Evolutionary conservation across 371 early-diverging fungal species (phyloP).

Genomic region (Apophysomyces elegans): DNA sequence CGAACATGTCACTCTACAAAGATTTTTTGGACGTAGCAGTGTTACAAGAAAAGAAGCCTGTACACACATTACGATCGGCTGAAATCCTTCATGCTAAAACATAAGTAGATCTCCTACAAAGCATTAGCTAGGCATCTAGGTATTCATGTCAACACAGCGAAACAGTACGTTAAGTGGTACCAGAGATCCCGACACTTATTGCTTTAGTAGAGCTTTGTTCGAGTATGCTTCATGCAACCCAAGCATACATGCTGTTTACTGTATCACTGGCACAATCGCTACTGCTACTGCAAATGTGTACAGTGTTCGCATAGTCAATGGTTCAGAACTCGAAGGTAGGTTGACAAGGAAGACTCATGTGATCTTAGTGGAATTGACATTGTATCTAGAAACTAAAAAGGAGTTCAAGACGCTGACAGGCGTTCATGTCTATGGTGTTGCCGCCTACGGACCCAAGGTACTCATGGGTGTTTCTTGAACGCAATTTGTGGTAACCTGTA

Average conservation of each 20-base stretch:
- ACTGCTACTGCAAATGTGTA: not conserved
- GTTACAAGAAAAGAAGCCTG: conserved; percentile 22
- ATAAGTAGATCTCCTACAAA: conserved; percentile 17
- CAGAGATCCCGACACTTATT: not conserved
- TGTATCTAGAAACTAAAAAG: conserved; percentile 18
- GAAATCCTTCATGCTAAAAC: not conserved
- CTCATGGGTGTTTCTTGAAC: not conserved
- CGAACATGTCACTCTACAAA: not conserved
- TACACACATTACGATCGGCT: not conserved
- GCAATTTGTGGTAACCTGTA: no score
- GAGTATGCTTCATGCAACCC: conserved; percentile 7
- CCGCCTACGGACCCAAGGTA: conserved; percentile 21
- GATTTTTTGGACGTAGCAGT: conserved; percentile 10
- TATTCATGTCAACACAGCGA: conserved; percentile 24
- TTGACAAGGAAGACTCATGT: not conserved
- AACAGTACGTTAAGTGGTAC: conserved; percentile 12
- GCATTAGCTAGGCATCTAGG: conserved; percentile 12
- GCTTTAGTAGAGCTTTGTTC: conserved; percentile 14
- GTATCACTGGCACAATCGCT: conserved; percentile 12
- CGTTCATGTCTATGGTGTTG: conserved; percentile 21
- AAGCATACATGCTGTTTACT: conserved; percentile 16
- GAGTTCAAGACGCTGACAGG: conserved; percentile 16
- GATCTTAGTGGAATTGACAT: not conserved
- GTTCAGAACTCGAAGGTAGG: conserved; percentile 20
- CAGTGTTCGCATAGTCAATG: conserved; percentile 13